Evolutionary conservation across 169 alveolate genomes (phyloP).

Genomic region (Cyclospora cayetanensis): DNA sequence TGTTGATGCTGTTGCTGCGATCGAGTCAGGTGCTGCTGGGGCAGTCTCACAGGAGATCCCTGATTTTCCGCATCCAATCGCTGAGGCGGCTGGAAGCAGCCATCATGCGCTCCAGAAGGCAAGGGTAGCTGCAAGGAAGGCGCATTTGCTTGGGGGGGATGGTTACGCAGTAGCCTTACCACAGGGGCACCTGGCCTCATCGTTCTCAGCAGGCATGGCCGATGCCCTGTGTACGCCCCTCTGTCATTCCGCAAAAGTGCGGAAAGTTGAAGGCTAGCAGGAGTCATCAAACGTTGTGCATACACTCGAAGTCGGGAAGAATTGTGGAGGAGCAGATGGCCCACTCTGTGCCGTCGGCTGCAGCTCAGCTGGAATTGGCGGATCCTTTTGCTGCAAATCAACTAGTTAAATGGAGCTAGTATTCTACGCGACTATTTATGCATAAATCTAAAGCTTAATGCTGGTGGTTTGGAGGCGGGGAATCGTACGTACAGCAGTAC

Average conservation of each 20-base stretch:
- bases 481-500: too few relatives aligned
- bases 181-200: neutral
- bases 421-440: too few relatives aligned
- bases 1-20: slow-evolving; percentile 9
- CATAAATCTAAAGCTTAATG: too few relatives aligned
- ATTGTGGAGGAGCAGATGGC: too few relatives aligned
- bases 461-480: too few relatives aligned
- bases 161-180: neutral
- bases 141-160: neutral
- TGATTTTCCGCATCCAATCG: too few relatives aligned
- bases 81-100: neutral
- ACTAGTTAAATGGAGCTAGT: too few relatives aligned
- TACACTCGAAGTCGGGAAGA: too few relatives aligned
- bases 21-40: too few relatives aligned
- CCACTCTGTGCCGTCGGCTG: too few relatives aligned
- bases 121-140: neutral
- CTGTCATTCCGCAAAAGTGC: neutral
- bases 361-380: too few relatives aligned
- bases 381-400: too few relatives aligned
- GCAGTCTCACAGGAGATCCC: slow-evolving; percentile 5
- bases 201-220: neutral
- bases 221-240: neutral
- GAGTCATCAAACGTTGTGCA: neutral
- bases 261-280: neutral
- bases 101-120: neutral